phyloP scores from a whole-genome alignment of 192 early-diverging fungal species.

The Lunasporangiospora selenospora region DNA sequence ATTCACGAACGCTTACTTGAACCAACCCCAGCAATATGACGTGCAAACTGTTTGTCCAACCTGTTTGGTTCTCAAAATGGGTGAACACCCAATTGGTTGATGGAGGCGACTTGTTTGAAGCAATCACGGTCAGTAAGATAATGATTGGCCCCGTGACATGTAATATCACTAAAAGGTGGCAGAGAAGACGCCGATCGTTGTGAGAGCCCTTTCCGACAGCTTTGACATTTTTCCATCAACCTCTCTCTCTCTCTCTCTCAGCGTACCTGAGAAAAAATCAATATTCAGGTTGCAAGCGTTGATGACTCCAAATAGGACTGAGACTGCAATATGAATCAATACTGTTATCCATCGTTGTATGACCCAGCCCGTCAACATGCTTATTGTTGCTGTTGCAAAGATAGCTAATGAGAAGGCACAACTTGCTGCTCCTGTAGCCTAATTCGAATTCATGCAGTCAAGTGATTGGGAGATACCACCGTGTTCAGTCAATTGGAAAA shows the following conservation, averaged over 20 bases:
- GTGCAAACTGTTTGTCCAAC: slow-evolving; percentile 32
- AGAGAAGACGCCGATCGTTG: neutral
- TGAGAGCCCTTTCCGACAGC: neutral
- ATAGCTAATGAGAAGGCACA: slow-evolving; percentile 40
- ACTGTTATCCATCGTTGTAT: slow-evolving; percentile 22
- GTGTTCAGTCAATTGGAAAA: too few relatives aligned
- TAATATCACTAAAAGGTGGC: slow-evolving; percentile 10
- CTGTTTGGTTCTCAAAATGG: slow-evolving; percentile 50
- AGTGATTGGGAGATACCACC: neutral
- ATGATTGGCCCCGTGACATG: slow-evolving; percentile 24
- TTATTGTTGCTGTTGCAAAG: slow-evolving; percentile 6
- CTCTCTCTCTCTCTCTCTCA: neutral
- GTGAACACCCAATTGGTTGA: slow-evolving; percentile 35
- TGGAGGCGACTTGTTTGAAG: slow-evolving; percentile 10
- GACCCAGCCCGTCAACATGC: slow-evolving; percentile 11
- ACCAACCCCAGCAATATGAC: slow-evolving; percentile 29
- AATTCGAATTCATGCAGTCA: neutral
- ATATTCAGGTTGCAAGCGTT: slow-evolving; percentile 13
- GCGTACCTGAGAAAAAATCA: slow-evolving; percentile 22
- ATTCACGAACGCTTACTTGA: slow-evolving; percentile 24
- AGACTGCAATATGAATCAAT: slow-evolving; percentile 14
- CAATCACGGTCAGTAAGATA: slow-evolving; percentile 12
- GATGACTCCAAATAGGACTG: slow-evolving; percentile 17
- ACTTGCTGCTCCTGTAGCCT: slow-evolving; percentile 18
- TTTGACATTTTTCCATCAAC: neutral